phyloP scores from a whole-genome alignment of 108 stramenopile genomes.

The Aureococcus anophagefferens region DNA sequence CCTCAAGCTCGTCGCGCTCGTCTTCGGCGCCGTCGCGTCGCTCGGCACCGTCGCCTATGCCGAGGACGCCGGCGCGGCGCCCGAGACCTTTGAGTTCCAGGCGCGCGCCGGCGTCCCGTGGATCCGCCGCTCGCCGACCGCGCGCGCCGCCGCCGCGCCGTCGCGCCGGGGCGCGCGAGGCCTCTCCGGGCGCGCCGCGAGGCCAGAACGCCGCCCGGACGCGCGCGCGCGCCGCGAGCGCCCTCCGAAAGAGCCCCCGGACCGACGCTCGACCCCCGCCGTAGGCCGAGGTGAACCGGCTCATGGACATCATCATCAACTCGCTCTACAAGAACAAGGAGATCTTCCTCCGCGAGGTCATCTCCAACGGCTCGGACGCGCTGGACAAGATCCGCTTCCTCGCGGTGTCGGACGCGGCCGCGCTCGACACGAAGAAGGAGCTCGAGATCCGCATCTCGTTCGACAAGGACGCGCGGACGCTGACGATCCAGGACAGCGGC shows the following conservation, averaged over 20 bases:
- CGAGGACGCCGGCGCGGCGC: constrained; percentile 13
- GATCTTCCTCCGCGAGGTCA: constrained; percentile 84
- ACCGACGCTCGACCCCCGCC: too few relatives aligned
- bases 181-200: too few relatives aligned
- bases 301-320: constrained; percentile 99
- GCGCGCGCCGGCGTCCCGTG: too few relatives aligned
- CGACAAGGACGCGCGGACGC: constrained; percentile 73
- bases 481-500: constrained; percentile 89
- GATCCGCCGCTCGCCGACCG: too few relatives aligned
- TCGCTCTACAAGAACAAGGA: constrained; percentile 99
- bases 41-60: constrained; percentile 8
- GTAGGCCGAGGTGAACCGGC: constrained; percentile 83
- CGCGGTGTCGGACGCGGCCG: constrained; percentile 65
- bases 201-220: too few relatives aligned
- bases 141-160: too few relatives aligned
- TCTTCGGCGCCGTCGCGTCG: background rate
- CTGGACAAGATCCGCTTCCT: constrained; percentile 97
- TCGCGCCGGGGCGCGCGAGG: too few relatives aligned
- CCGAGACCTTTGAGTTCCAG: constrained; percentile 72
- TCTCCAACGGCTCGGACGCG: constrained; percentile 96
- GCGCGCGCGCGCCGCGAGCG: too few relatives aligned
- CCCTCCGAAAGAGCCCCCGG: too few relatives aligned
- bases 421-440: constrained; percentile 59
- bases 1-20: background rate
- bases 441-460: constrained; percentile 81